These are phyloP conservation scores for Penicillium sp. DNA, from an alignment of 2,329 filamentous ascomycete species.

Conservation along the genomic window DNA sequence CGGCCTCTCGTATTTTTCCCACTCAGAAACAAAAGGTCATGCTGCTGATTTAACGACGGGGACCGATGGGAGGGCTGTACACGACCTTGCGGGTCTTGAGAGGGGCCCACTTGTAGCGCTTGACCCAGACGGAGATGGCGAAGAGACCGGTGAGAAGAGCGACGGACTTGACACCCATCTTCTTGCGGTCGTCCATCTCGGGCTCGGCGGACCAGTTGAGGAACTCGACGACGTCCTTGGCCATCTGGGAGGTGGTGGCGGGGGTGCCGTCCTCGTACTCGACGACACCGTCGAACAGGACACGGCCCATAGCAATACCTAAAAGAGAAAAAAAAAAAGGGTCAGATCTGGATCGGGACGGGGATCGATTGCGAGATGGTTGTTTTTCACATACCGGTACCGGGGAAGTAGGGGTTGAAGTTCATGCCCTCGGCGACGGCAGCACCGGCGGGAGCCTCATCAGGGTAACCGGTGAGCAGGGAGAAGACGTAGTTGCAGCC, in stretches of 20 bases:
- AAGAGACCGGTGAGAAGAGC: conserved; percentile 76
- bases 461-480: conserved; percentile 94
- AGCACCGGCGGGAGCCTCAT: conserved; percentile 89
- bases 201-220: conserved; percentile 99
- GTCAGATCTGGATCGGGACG: conserved; percentile 12
- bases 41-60: conserved; percentile 36
- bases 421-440: conserved; percentile 85
- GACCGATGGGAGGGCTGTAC: conserved; percentile 70
- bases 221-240: conserved; percentile 98
- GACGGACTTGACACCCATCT: conserved; percentile 98
- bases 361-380: not conserved
- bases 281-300: conserved; percentile 94
- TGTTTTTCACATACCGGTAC: conserved; percentile 65
- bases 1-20: conserved; percentile 31
- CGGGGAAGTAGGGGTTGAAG: conserved; percentile 99
- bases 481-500: conserved; percentile 99
- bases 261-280: conserved; percentile 97
- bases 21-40: conserved; percentile 28
- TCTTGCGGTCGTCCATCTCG: conserved; percentile 99
- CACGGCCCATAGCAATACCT: conserved; percentile 95
- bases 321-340: not conserved
- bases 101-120: conserved; percentile 99
- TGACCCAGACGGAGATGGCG: conserved; percentile 92
- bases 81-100: conserved; percentile 94
- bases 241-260: conserved; percentile 96